A percentile compares a stretch with the other conserved stretches of the same genome.
phyloP scores from a whole-genome alignment of 768 basidiomycete genomes.

The Phylloporus sp. region DNA sequence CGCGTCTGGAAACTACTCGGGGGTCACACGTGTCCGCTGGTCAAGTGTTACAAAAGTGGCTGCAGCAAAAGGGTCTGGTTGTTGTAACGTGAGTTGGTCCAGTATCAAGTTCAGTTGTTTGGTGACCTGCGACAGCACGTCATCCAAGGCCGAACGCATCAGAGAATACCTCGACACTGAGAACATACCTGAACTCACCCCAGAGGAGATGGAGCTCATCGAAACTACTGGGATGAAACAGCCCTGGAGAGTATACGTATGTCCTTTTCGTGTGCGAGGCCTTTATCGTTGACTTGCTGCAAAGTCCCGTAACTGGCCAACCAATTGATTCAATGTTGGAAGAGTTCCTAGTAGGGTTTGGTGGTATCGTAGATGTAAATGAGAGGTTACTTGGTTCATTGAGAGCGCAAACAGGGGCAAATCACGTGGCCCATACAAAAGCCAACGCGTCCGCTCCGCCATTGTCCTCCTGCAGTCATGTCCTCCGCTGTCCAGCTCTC shows the following conservation, averaged over 20 bases:
- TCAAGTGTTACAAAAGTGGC: slow-evolving; percentile 31
- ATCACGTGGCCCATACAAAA: slow-evolving; percentile 11
- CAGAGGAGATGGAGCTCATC: slow-evolving; percentile 22
- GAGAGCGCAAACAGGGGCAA: too few species aligned
- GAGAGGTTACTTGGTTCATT: too few species aligned
- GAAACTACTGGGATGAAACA: slow-evolving; percentile 24
- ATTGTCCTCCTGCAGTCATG: slow-evolving; percentile 12
- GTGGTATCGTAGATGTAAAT: too few species aligned
- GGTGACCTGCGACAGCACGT: slow-evolving; percentile 23
- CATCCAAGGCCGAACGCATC: slow-evolving; percentile 31
- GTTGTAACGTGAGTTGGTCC: slow-evolving; percentile 28
- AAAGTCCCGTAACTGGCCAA: slow-evolving; percentile 19
- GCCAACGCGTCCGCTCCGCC: slow-evolving; percentile 7
- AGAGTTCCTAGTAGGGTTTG: too few species aligned
- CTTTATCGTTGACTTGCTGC: slow-evolving; percentile 1
- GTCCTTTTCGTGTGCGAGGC: background rate
- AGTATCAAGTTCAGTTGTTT: background rate
- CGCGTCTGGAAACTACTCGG: slow-evolving; percentile 24
- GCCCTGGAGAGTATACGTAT: slow-evolving; percentile 26
- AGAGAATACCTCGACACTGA: slow-evolving; percentile 32
- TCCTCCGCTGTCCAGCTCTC: slow-evolving; percentile 18
- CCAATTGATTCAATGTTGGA: slow-evolving; percentile 14
- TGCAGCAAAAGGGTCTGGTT: slow-evolving; percentile 28
- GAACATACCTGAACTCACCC: slow-evolving; percentile 25
- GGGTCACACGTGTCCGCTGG: slow-evolving; percentile 26